Percentiles rank a stretch among this genome's conserved stretches.
Conservation (phyloP, 352 stramenopile species). For the Nothophytophthora sp. region DNA sequence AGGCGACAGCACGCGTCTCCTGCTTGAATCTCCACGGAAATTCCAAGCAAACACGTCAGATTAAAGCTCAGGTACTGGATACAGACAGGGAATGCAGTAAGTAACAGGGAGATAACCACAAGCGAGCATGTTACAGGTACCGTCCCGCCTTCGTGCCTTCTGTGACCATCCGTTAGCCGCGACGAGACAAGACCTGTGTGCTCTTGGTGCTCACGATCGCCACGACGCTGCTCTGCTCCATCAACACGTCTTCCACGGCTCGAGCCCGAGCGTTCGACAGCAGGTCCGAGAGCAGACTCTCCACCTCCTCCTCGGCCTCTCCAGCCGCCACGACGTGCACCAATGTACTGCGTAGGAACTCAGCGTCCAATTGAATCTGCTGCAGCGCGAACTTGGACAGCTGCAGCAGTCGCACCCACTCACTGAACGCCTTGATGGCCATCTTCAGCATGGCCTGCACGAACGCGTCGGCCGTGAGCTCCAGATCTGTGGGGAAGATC, state of each 20-base stretch:
- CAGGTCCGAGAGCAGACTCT: constrained; percentile 75
- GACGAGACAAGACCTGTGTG: constrained; percentile 62
- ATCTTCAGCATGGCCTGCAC: constrained; percentile 77
- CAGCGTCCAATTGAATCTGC: constrained; percentile 80
- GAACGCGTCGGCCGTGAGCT: constrained; percentile 66
- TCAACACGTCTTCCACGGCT: constrained; percentile 61
- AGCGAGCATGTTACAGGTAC: constrained; percentile 17
- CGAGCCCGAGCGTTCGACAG: constrained; percentile 77
- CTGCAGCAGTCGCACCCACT: constrained; percentile 63
- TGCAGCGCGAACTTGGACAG: constrained; percentile 72
- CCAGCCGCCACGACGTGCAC: constrained; percentile 49
- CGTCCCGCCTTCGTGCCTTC: background rate
- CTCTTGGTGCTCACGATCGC: constrained; percentile 86
- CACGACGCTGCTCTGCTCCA: constrained; percentile 83
- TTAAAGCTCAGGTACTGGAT: background rate
- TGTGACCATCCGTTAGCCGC: constrained; percentile 21
- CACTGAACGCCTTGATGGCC: constrained; percentile 73
- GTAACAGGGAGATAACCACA: constrained; percentile 8
- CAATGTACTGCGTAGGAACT: constrained; percentile 64
- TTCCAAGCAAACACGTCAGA: no score
- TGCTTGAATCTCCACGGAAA: constrained; percentile 21
- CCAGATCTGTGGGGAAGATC: constrained; percentile 49
- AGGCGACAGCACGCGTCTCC: constrained; percentile 39
- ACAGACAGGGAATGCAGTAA: constrained; percentile 7
- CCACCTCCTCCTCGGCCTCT: constrained; percentile 57